Evolutionary conservation across 331 rosid species (phyloP).

Genomic region (Stylosanthes scabra): DNA sequence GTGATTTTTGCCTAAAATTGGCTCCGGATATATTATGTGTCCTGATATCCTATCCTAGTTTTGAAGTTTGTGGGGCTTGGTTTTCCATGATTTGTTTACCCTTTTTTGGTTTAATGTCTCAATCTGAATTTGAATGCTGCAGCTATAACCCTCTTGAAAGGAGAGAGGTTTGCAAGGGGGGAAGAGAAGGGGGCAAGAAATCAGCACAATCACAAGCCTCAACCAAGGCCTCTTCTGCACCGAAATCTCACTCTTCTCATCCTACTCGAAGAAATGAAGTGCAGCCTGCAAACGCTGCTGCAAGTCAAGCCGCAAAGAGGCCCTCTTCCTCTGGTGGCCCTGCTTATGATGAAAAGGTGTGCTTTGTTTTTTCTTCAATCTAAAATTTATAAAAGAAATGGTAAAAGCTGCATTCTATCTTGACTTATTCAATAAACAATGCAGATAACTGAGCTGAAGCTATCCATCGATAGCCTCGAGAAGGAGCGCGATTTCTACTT

Average conservation of each 20-base stretch:
- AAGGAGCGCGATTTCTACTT: constrained; percentile 96
- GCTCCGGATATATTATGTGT: too few species aligned
- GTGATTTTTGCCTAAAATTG: too few species aligned
- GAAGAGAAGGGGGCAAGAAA: constrained; percentile 78
- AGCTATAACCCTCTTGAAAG: constrained; percentile 91
- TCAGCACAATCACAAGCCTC: constrained; percentile 68
- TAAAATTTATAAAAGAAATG: too few species aligned
- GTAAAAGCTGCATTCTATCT: neutral
- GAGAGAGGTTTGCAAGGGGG: constrained; percentile 85
- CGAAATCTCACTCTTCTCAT: constrained; percentile 66
- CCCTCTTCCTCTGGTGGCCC: constrained; percentile 62
- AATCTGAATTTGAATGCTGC: neutral
- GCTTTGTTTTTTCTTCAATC: too few species aligned
- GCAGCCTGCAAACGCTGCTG: constrained; percentile 44
- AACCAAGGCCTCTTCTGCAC: constrained; percentile 58
- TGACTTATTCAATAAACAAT: constrained; percentile 22
- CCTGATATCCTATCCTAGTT: too few species aligned
- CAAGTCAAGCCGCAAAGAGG: constrained; percentile 60
- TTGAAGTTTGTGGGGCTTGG: too few species aligned
- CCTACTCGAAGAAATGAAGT: constrained; percentile 72
- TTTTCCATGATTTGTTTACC: too few species aligned
- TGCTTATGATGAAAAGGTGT: constrained; percentile 79
- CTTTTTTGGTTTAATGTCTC: too few species aligned
- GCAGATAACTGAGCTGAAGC: constrained; percentile 91
- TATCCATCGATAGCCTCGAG: constrained; percentile 94